Evolutionary conservation across 768 basidiomycete species (phyloP), one percentile per base, ranked within the genome.

Genomic region (Cystofilobasidium bisporidii): DNA sequence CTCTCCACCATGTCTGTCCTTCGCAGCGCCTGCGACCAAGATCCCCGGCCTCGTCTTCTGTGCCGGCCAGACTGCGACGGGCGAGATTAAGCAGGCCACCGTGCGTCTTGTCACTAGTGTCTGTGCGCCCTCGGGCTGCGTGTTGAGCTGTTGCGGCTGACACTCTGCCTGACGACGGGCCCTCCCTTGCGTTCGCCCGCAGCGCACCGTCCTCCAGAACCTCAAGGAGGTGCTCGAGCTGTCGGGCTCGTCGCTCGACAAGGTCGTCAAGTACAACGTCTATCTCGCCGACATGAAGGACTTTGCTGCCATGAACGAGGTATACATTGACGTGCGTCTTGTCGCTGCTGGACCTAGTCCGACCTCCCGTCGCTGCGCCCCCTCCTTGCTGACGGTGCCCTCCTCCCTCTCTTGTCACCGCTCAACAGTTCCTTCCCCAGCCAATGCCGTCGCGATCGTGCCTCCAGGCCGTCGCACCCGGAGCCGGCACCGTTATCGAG

Each of bases 41-140:
- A 70, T 74, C 14, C 72, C 73, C 9, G 74, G 74, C 50, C 69
- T 75, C 14, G 68, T 75, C 30, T 75, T 75, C 69, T 72, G 71
- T 53, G 69, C 72, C 12, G 74, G 74, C 26, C 73, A 74, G 63
- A 73, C 71, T 4, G 73, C 70, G 2, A 71, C 61, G 17, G 74
- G 74, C 6, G 71, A 72, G 45, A 73, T 74, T 63, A 64, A 69
- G 43, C 53, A 64, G 32, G 74, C 74, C 32, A 75, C 74, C 8
- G 74, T 73, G 48, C 56, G 73, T 73, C 24, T 36, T 12, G 36
- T 36, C 36, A 36, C 6, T n/a, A n/a, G n/a, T n/a, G n/a, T n/a
- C n/a, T n/a, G n/a, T n/a, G n/a, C n/a, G n/a, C n/a, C n/a, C n/a
- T n/a, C n/a, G n/a, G n/a, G n/a, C n/a, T n/a, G n/a, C n/a, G n/a